These are phyloP conservation scores for Mucor plumbeus DNA, from an alignment of 371 early-diverging fungal genomes.

Conservation along the genomic window DNA sequence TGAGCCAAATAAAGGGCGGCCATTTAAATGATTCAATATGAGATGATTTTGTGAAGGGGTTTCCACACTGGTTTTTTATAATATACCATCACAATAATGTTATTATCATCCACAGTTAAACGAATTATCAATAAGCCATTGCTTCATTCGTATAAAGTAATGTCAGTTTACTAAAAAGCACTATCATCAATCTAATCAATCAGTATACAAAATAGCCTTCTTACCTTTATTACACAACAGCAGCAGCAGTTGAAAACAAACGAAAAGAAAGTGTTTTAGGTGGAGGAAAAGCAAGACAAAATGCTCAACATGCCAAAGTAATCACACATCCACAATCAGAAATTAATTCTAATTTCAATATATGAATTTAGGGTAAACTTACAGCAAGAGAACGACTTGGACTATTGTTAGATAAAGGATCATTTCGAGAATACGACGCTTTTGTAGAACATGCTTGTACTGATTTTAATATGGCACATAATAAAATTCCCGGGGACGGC, in stretches of 20 bases:
- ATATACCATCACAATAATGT: not conserved
- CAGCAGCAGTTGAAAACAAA: conserved; percentile 58
- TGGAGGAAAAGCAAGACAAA: conserved; percentile 84
- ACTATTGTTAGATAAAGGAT: conserved; percentile 83
- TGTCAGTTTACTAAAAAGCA: not conserved
- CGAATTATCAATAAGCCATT: not conserved
- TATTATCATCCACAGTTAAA: not conserved
- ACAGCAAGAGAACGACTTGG: conserved; percentile 94
- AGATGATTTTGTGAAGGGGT: not conserved
- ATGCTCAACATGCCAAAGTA: conserved; percentile 92
- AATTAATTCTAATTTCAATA: not conserved
- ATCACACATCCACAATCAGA: not conserved
- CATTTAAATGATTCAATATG: not conserved
- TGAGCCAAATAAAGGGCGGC: not conserved
- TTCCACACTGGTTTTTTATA: not conserved
- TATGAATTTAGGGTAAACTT: conserved; percentile 78
- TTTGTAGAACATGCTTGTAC: conserved; percentile 95
- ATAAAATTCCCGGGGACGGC: conserved; percentile 92
- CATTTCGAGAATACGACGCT: conserved; percentile 93
- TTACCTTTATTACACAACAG: conserved; percentile 16
- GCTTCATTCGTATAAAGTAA: not conserved
- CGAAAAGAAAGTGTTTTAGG: conserved; percentile 78
- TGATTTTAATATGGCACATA: conserved; percentile 92
- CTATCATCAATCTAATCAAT: not conserved
- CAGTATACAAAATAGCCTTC: not conserved